These are phyloP conservation scores for Daphne laureola DNA, from an alignment of 441 rosid species.

Conservation along the genomic window DNA sequence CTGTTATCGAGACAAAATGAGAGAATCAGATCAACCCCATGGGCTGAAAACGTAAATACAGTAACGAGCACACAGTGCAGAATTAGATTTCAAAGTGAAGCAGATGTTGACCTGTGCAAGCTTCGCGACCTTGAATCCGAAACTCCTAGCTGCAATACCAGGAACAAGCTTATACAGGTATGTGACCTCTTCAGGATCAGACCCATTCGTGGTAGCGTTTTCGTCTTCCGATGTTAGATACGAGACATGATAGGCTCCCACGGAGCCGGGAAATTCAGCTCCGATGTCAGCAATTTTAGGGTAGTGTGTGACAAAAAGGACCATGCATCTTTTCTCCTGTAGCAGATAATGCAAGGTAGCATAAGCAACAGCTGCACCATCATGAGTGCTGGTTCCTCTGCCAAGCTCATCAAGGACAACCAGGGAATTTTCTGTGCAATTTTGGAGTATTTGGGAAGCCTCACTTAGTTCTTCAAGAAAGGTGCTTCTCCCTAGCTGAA, in stretches of 20 bases:
- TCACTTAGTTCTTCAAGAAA: slow-evolving; percentile 89
- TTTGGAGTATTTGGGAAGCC: slow-evolving; percentile 61
- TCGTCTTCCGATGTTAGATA: slow-evolving; percentile 51
- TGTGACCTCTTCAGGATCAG: slow-evolving; percentile 59
- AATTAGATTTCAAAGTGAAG: slow-evolving; percentile 2
- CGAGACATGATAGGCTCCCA: slow-evolving; percentile 78
- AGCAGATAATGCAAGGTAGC: slow-evolving; percentile 73
- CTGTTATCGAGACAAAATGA: slow-evolving; percentile 26
- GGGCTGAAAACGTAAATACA: neutral
- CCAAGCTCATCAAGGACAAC: slow-evolving; percentile 95
- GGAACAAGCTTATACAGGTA: slow-evolving; percentile 80
- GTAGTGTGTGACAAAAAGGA: slow-evolving; percentile 92
- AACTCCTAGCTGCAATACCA: slow-evolving; percentile 81
- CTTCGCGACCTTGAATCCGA: slow-evolving; percentile 83
- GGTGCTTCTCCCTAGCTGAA: slow-evolving; percentile 88
- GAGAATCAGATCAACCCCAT: neutral
- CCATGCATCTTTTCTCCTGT: slow-evolving; percentile 59
- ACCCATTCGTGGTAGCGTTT: slow-evolving; percentile 12
- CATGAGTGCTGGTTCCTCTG: slow-evolving; percentile 93
- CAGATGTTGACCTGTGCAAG: slow-evolving; percentile 62
- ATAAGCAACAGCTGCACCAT: slow-evolving; percentile 89
- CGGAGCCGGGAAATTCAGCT: slow-evolving; percentile 42
- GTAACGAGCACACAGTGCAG: slow-evolving; percentile 1
- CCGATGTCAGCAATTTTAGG: slow-evolving; percentile 64
- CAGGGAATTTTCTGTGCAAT: slow-evolving; percentile 58